Conservation (phyloP, 805 yeast genomes). For the Metschnikowia hibisci region DNA sequence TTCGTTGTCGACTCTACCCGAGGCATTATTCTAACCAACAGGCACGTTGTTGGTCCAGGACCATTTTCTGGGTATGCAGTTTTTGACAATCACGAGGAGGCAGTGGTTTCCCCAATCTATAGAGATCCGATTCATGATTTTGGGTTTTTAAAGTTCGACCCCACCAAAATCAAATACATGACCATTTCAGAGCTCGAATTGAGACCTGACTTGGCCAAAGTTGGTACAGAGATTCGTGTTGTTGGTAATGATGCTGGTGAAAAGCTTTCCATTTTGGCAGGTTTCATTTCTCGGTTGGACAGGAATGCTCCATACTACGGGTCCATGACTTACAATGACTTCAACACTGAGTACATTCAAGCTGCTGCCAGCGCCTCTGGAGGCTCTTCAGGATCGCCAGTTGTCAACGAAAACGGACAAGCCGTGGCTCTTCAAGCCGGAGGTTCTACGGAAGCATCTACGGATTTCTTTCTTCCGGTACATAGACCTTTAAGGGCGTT, state of each 20-base stretch:
- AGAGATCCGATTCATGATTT: slow-evolving; percentile 96
- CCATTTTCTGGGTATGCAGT: slow-evolving; percentile 90
- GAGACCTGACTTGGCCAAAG: slow-evolving; percentile 77
- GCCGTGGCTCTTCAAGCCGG: slow-evolving; percentile 95
- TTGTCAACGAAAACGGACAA: slow-evolving; percentile 81
- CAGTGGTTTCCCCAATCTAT: slow-evolving; percentile 77
- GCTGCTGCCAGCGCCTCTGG: slow-evolving; percentile 97
- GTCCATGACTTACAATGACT: slow-evolving; percentile 80
- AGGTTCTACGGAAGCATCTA: slow-evolving; percentile 85
- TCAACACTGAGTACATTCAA: slow-evolving; percentile 90
- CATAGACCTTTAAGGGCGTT: slow-evolving; percentile 81
- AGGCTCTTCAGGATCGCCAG: slow-evolving; percentile 95
- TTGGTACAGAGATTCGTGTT: slow-evolving; percentile 91
- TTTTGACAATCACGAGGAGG: slow-evolving; percentile 92
- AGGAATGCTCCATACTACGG: slow-evolving; percentile 96
- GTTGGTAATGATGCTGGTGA: slow-evolving; percentile 98
- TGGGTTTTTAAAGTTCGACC: slow-evolving; percentile 81
- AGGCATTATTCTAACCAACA: slow-evolving; percentile 84
- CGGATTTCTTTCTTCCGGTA: slow-evolving; percentile 87
- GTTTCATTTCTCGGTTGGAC: slow-evolving; percentile 80
- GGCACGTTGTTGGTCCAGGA: slow-evolving; percentile 95
- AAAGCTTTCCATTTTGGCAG: slow-evolving; percentile 81
- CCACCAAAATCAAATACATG: slow-evolving; percentile 69
- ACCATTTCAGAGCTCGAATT: slow-evolving; percentile 60
- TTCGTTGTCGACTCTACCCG: slow-evolving; percentile 80